Conservation (phyloP, 2,329 filamentous ascomycete genomes). For the Epichloe gansuensis region DNA sequence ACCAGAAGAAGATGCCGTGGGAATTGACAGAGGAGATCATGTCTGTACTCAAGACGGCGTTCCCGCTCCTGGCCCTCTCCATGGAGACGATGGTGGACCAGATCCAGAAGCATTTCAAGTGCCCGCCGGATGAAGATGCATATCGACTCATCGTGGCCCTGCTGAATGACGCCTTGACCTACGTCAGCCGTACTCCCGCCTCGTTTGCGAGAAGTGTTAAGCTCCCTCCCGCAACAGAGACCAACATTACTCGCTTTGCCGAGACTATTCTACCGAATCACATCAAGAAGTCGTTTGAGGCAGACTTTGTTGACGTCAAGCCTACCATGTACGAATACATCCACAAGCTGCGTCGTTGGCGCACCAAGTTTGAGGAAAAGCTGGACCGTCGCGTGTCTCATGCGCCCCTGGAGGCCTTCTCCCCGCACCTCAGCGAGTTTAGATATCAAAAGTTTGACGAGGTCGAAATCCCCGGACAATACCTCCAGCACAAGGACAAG, state of each 20-base stretch:
- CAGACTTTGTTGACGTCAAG: constrained; percentile 90
- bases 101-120: constrained; percentile 98
- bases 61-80: constrained; percentile 84
- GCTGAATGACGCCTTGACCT: constrained; percentile 87
- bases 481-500: constrained; percentile 94
- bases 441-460: constrained; percentile 97
- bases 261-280: constrained; percentile 91
- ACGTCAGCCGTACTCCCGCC: constrained; percentile 74
- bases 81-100: constrained; percentile 99
- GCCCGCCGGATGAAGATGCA: constrained; percentile 93
- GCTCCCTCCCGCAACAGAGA: constrained; percentile 77
- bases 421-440: constrained; percentile 89
- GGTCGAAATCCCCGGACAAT: constrained; percentile 94
- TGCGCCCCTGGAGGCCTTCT: constrained; percentile 71
- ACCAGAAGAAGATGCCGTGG: constrained; percentile 72
- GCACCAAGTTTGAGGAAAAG: constrained; percentile 96
- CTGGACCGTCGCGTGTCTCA: constrained; percentile 69
- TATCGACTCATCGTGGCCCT: constrained; percentile 95
- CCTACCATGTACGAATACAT: constrained; percentile 99
- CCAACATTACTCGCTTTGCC: constrained; percentile 91
- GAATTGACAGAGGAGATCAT: constrained; percentile 94
- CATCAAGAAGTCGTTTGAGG: constrained; percentile 91
- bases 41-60: constrained; percentile 89
- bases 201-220: constrained; percentile 88
- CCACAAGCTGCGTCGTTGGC: constrained; percentile 87